A percentile compares a stretch with the other conserved stretches of the same genome.
phyloP scores from a whole-genome alignment of 2,329 filamentous ascomycete genomes.

The Cucurbitaria berberidis region DNA sequence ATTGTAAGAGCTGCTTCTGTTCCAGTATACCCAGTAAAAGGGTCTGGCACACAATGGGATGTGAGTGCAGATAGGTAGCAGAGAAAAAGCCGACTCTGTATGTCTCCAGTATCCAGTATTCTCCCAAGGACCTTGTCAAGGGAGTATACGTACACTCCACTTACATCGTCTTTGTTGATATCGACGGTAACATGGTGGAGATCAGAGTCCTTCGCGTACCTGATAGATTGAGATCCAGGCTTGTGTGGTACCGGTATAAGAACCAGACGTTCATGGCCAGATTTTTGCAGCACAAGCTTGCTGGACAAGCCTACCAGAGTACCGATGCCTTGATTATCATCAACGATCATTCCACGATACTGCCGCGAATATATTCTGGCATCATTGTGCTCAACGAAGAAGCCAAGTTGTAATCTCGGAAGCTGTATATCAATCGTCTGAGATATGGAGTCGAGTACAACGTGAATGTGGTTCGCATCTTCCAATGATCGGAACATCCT shows the following conservation, averaged over 20 bases:
- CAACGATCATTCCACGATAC: conserved; percentile 34
- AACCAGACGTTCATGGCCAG: conserved; percentile 43
- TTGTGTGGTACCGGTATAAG: conserved; percentile 32
- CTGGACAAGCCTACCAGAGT: conserved; percentile 33
- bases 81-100: conserved; percentile 61
- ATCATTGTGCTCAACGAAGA: conserved; percentile 6
- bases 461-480: conserved; percentile 20
- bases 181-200: conserved; percentile 18
- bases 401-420: conserved; percentile 19
- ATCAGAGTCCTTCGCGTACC: not conserved
- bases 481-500: conserved; percentile 26
- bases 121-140: conserved; percentile 59
- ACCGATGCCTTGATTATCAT: conserved; percentile 28
- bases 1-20: conserved; percentile 61
- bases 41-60: conserved; percentile 59
- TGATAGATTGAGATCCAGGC: conserved; percentile 14
- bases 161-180: conserved; percentile 16
- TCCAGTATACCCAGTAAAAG: conserved; percentile 57
- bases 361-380: conserved; percentile 29
- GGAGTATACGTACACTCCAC: conserved; percentile 52
- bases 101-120: conserved; percentile 57
- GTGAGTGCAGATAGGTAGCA: conserved; percentile 62
- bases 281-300: conserved; percentile 28
- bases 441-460: conserved; percentile 6
- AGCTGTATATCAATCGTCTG: conserved; percentile 19